Conservation (phyloP, 2,329 filamentous ascomycete genomes). For the Colletotrichum sp. region DNA sequence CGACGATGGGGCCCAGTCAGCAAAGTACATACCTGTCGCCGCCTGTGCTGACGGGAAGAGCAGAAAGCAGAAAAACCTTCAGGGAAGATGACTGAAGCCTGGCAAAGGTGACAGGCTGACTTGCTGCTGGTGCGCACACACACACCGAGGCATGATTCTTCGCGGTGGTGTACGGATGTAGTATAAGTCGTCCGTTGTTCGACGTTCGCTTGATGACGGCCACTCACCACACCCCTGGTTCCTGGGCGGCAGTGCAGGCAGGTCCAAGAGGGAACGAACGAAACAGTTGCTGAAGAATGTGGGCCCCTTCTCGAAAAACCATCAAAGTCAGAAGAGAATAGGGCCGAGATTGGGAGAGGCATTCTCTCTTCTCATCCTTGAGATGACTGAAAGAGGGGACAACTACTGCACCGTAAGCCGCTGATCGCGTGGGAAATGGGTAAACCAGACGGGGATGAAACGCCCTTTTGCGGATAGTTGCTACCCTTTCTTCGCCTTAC, state of each 20-base stretch:
- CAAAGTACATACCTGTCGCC: background rate
- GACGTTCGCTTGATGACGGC: background rate
- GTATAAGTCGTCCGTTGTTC: background rate
- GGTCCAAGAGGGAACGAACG: background rate
- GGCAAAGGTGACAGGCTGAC: background rate
- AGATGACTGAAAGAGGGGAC: background rate
- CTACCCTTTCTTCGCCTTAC: background rate
- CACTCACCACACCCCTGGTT: background rate
- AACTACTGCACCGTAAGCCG: background rate
- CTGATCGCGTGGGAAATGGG: background rate
- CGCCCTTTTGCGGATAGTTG: background rate
- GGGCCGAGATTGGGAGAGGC: background rate
- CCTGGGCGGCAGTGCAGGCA: background rate
- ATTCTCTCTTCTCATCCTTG: background rate
- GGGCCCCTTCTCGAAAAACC: background rate
- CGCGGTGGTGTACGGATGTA: background rate
- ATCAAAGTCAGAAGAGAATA: background rate
- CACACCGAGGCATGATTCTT: background rate
- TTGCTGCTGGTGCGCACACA: background rate
- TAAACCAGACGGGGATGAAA: background rate
- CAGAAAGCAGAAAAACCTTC: background rate
- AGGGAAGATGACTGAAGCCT: background rate
- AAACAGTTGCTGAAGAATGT: slow-evolving; percentile 14
- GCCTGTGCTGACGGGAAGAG: background rate
- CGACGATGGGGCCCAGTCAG: background rate